A percentile compares a stretch with the other conserved stretches of the same genome.
These are phyloP conservation scores for Aureobasidium sp. DNA, from an alignment of 2,329 filamentous ascomycete species.

Conservation along the genomic window DNA sequence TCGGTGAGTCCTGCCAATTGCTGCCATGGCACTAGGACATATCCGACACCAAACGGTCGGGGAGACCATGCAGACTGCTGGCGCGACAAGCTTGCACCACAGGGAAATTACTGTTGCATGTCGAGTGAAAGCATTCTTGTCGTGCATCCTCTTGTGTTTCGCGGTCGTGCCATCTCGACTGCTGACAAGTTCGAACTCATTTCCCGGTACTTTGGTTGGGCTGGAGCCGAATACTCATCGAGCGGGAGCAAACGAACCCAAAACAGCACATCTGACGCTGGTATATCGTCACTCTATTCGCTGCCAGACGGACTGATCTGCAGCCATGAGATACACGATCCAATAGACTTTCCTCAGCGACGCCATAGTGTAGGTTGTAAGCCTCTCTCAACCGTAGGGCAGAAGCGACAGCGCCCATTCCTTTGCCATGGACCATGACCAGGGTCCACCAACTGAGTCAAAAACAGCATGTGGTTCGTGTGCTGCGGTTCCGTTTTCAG, in stretches of 20 bases:
- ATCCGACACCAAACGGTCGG: constrained; percentile 9
- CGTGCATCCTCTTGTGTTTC: background rate
- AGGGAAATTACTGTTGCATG: constrained; percentile 6
- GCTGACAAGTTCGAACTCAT: background rate
- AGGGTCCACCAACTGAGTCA: constrained; percentile 9
- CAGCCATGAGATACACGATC: background rate
- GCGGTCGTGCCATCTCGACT: background rate
- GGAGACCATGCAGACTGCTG: constrained; percentile 1
- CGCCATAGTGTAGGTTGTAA: background rate
- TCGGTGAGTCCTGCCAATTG: constrained; percentile 5
- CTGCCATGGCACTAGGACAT: constrained; percentile 8
- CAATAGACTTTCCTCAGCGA: constrained; percentile 4
- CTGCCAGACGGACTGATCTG: background rate
- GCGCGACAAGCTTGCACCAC: constrained; percentile 3
- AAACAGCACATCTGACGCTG: background rate
- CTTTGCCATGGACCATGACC: background rate
- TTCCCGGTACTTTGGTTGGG: background rate
- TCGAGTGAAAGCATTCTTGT: background rate
- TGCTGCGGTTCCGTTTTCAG: constrained; percentile 10
- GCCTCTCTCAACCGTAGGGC: constrained; percentile 1
- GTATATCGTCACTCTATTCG: background rate
- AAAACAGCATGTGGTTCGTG: constrained; percentile 7
- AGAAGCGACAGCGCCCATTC: background rate
- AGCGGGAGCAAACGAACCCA: background rate
- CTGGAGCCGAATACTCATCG: background rate